Evolutionary conservation across 352 stramenopile species (phyloP).

Genomic region (Pilasporangium apinafurcum): DNA sequence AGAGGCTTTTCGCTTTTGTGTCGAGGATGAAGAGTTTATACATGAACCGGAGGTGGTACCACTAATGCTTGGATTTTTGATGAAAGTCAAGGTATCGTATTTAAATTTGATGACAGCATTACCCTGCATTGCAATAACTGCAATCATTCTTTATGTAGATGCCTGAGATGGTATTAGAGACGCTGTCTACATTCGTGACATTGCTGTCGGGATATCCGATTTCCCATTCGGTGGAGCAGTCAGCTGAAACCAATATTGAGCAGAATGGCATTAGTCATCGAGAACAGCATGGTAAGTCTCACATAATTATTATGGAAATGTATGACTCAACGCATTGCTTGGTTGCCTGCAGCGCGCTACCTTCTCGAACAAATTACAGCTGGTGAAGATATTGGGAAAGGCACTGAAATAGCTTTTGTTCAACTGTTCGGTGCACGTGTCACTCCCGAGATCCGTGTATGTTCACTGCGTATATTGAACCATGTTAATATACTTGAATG

Average conservation of each 20-base stretch:
- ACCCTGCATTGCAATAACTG: not conserved
- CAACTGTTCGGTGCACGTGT: no score
- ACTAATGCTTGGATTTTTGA: conserved; percentile 38
- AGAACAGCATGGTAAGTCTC: conserved; percentile 28
- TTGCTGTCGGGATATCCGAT: conserved; percentile 12
- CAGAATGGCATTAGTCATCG: conserved; percentile 13
- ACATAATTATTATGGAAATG: not conserved
- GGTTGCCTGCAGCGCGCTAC: conserved; percentile 20
- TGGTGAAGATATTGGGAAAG: conserved; percentile 30
- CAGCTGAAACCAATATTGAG: not conserved
- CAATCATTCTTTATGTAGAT: conserved; percentile 6
- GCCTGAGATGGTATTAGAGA: conserved; percentile 27
- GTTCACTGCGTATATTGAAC: no score
- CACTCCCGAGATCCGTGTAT: conserved; percentile 23
- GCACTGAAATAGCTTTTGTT: no score
- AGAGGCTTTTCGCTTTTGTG: conserved; percentile 45
- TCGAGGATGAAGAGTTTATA: conserved; percentile 46
- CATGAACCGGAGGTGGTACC: conserved; percentile 49
- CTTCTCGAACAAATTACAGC: conserved; percentile 25
- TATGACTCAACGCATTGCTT: not conserved
- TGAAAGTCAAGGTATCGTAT: conserved; percentile 35
- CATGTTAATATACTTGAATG: no score
- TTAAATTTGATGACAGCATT: not conserved
- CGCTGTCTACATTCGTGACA: conserved; percentile 15
- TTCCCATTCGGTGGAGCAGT: not conserved